phyloP scores from a whole-genome alignment of 331 rosid genomes.

The Telfairia occidentalis region DNA sequence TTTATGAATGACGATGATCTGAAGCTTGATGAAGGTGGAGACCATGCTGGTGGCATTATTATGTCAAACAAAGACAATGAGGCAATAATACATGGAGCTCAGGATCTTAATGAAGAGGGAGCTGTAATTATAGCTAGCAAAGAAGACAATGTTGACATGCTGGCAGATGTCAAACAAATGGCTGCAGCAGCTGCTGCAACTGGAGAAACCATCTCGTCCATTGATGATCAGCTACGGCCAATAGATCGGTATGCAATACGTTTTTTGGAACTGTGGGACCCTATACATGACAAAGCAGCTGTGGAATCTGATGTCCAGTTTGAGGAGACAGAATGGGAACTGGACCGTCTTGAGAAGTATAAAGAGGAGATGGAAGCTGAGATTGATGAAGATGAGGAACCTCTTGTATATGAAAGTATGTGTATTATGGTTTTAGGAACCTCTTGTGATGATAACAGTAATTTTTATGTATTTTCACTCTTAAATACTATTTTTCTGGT shows the following conservation, averaged over 20 bases:
- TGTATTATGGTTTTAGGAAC: background rate
- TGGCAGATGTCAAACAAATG: slow-evolving; percentile 91
- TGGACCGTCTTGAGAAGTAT: slow-evolving; percentile 89
- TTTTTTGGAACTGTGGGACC: slow-evolving; percentile 93
- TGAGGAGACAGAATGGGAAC: slow-evolving; percentile 96
- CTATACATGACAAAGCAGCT: slow-evolving; percentile 74
- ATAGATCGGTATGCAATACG: slow-evolving; percentile 93
- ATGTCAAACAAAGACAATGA: slow-evolving; percentile 46
- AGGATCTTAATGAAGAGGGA: slow-evolving; percentile 51
- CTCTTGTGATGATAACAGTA: background rate
- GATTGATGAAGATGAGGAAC: slow-evolving; percentile 98
- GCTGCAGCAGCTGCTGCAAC: slow-evolving; percentile 90
- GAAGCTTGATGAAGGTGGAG: slow-evolving; percentile 63
- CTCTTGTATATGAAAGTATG: slow-evolving; percentile 93
- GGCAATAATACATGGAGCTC: slow-evolving; percentile 23
- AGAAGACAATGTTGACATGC: slow-evolving; percentile 86
- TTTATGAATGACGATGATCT: slow-evolving; percentile 66
- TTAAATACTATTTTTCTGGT: background rate
- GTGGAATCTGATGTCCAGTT: slow-evolving; percentile 73
- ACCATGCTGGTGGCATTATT: slow-evolving; percentile 34
- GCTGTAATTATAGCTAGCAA: slow-evolving; percentile 30
- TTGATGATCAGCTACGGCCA: slow-evolving; percentile 78
- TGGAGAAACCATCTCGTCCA: slow-evolving; percentile 76
- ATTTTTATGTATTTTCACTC: background rate
- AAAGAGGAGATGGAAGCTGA: slow-evolving; percentile 99